Evolutionary conservation across 1,284 basidiomycete genomes (phyloP).

Genomic region (Austroboletus olivaceoglutinosus): DNA sequence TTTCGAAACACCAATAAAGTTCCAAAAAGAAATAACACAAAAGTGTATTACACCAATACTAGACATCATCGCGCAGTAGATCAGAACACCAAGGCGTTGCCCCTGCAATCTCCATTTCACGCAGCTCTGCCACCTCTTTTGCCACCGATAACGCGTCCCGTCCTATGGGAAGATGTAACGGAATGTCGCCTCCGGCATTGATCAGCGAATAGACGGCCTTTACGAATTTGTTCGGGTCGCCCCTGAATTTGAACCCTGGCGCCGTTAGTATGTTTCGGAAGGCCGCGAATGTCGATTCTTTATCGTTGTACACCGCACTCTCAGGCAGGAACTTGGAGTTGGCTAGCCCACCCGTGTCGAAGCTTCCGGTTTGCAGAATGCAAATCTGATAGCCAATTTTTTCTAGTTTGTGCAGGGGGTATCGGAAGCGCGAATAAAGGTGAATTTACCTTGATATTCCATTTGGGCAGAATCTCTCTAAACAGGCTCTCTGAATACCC

Average conservation of each 20-base stretch:
- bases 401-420: too few relatives aligned
- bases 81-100: constrained; percentile 9
- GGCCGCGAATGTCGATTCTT: not conserved
- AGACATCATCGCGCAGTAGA: constrained; percentile 3
- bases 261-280: not conserved
- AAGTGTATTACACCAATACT: too few relatives aligned
- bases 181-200: not conserved
- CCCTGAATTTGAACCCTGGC: not conserved
- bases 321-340: not conserved
- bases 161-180: constrained; percentile 9
- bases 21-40: too few relatives aligned
- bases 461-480: constrained; percentile 14
- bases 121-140: not conserved
- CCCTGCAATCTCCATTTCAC: not conserved
- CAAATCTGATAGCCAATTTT: constrained; percentile 9
- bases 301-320: not conserved
- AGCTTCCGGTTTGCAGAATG: constrained; percentile 12
- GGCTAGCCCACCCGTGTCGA: not conserved
- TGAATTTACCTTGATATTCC: constrained; percentile 24
- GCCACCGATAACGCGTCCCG: constrained; percentile 1
- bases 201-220: constrained; percentile 1
- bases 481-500: too few relatives aligned
- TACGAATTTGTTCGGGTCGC: constrained; percentile 5
- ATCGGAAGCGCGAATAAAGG: too few relatives aligned
- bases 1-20: too few relatives aligned